Base-by-base conservation (phyloP, 1,284 basidiomycete genomes). In the Heterobasidion irregulare region DNA sequence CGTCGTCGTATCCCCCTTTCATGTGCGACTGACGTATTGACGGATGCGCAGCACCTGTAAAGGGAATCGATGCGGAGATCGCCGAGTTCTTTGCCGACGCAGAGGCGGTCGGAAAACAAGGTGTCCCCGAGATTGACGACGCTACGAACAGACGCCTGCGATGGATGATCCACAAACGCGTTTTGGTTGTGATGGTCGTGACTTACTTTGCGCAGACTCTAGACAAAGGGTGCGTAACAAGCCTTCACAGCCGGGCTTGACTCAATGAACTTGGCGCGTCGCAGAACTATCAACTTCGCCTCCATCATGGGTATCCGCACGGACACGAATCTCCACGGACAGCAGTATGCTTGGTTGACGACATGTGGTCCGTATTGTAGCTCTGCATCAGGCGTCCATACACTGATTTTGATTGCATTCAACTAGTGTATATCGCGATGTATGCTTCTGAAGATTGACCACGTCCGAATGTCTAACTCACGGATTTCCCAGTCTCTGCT, bases 281-380 rank as follows among this genome's bases (percentile, higher is more conserved):
- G 26, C 47, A 75, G 75, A 55, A 78, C 77, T 12, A 69, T 79
- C 52, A 78, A 75, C 57, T 79, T 80, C 61, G 77, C 79, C 8
- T 76, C 77, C 32, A 82, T 82, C 58, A 82, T 80, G 79, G 77
- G 77, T 26, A 78, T 80, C 53, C 65, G 68, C 2, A 62, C 71
- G 55, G 77, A 79, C 59, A 74, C 73, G 0, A 58, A 73, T 55
- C 70, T 80, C 12, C 64, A 68, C 44, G 77, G 78, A 0, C 77
- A 79, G 63, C 68, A 79, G 62, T 80, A 79, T 59, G 70, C 73
- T 1, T 78, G 77, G 78, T 60, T 78, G 19, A 77, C 77, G 7
- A 78, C 76, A 41, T 77, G 75, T 59, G 70, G 75, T 75, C 60
- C 5, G 73, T 62, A 6, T 45, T n/a, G 6, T 13, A 5, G n/a